Evolutionary conservation across 73 alveolate species (phyloP).

Genomic region (Paramecium sexaurelia): DNA sequence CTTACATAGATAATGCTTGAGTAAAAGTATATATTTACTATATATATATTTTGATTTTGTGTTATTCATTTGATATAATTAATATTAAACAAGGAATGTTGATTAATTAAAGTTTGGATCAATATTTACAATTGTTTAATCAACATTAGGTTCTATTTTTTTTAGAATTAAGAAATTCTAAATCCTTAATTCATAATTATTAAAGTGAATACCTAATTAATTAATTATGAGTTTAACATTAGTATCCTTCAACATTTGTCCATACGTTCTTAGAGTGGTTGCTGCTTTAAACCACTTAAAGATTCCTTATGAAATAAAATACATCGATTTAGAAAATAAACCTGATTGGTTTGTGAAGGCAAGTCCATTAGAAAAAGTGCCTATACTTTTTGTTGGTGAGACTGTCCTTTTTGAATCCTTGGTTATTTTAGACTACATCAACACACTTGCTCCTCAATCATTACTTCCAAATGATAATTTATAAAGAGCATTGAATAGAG

Average conservation of each 20-base stretch:
- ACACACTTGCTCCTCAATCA: not conserved
- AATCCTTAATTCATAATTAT: not conserved
- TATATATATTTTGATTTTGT: too few species aligned
- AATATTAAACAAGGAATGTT: too few species aligned
- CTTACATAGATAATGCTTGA: too few species aligned
- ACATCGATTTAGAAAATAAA: constrained; percentile 32
- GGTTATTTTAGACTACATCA: constrained; percentile 14
- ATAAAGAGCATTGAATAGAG: constrained; percentile 35
- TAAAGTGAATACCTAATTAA: not conserved
- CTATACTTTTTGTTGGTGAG: constrained; percentile 23
- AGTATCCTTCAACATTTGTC: constrained; percentile 40
- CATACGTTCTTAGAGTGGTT: constrained; percentile 52
- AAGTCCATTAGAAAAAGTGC: constrained; percentile 50
- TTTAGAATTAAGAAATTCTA: not conserved
- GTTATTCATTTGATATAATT: too few species aligned
- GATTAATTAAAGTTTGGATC: not conserved
- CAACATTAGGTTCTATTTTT: not conserved
- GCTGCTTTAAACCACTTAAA: constrained; percentile 25
- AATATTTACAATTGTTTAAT: not conserved
- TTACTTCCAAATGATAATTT: not conserved
- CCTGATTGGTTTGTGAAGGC: constrained; percentile 59
- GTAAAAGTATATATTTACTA: too few species aligned
- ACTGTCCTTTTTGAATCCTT: constrained; percentile 16
- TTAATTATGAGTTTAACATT: constrained; percentile 10
- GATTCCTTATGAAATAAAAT: constrained; percentile 7